A percentile compares a stretch with the other conserved stretches of the same genome.
phyloP scores from a whole-genome alignment of 163 green algal species.

The Prototheca stagnorum region DNA sequence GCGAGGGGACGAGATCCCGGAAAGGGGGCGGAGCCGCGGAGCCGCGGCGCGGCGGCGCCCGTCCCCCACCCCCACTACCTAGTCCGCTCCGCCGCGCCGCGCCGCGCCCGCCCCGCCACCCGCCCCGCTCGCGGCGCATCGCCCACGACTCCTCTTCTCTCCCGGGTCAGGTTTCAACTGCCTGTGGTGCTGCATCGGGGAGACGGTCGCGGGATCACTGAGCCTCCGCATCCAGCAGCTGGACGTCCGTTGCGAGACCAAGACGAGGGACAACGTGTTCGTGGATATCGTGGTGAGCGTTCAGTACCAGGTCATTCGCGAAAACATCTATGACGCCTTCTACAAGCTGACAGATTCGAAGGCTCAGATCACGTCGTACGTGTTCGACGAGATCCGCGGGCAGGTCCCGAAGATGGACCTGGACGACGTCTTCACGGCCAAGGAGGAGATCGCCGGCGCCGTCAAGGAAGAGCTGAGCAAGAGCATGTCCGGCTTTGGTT shows the following conservation, averaged over 20 bases:
- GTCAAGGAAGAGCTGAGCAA: slow-evolving; percentile 64
- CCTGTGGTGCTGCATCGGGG: slow-evolving; percentile 39
- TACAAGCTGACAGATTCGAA: slow-evolving; percentile 68
- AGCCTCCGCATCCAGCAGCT: slow-evolving; percentile 68
- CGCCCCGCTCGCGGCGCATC: no score
- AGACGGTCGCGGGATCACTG: slow-evolving; percentile 44
- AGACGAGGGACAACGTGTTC: slow-evolving; percentile 73
- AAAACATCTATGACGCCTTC: slow-evolving; percentile 29
- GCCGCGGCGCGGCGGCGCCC: no score
- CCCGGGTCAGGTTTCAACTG: slow-evolving; percentile 67
- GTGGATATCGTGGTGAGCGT: slow-evolving; percentile 70
- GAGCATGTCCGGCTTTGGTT: slow-evolving; percentile 56
- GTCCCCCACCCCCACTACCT: no score
- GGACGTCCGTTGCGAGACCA: slow-evolving; percentile 71
- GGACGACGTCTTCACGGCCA: slow-evolving; percentile 19
- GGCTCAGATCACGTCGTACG: slow-evolving; percentile 57
- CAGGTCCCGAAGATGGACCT: slow-evolving; percentile 45
- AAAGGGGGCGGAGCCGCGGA: no score
- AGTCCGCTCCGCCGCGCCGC: no score
- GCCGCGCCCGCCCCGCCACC: no score
- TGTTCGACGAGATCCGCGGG: slow-evolving; percentile 73
- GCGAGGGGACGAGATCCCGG: no score
- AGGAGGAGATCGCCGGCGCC: slow-evolving; percentile 48
- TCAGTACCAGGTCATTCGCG: slow-evolving; percentile 61
- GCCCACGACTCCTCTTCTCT: no score